Conservation (phyloP, 495 filamentous ascomycete genomes). For the Aspergillus campestris region DNA sequence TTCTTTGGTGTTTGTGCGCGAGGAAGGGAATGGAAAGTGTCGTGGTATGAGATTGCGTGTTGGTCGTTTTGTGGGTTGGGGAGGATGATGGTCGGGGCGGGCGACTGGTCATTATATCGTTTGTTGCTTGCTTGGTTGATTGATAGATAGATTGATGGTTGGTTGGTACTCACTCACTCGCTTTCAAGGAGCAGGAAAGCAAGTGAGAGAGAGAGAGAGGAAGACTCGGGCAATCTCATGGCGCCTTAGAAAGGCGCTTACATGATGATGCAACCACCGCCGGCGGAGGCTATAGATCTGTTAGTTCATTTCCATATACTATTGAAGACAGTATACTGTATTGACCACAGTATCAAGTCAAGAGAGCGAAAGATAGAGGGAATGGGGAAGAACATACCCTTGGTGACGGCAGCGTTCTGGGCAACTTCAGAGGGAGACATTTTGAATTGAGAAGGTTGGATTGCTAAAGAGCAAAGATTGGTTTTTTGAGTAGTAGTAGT, state of each 20-base stretch:
- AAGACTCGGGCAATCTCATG: not conserved
- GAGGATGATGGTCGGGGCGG: too few relatives aligned
- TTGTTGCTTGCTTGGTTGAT: too few relatives aligned
- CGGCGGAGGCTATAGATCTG: constrained; percentile 21
- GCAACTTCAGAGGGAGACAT: constrained; percentile 26
- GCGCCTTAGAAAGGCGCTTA: constrained; percentile 12
- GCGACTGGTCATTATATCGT: too few relatives aligned
- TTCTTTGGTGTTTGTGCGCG: too few relatives aligned
- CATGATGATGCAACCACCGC: constrained; percentile 35
- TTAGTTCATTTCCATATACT: constrained; percentile 6
- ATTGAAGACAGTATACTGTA: not conserved
- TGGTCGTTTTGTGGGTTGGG: too few relatives aligned
- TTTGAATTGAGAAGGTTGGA: constrained; percentile 16
- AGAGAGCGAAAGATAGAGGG: not conserved
- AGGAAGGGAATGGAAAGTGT: too few relatives aligned
- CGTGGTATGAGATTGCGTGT: too few relatives aligned
- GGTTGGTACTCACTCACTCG: too few relatives aligned
- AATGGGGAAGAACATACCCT: constrained; percentile 19
- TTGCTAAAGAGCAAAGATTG: constrained; percentile 14
- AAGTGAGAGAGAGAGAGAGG: not conserved
- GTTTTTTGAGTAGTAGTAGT: constrained; percentile 9
- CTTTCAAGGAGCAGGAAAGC: too few relatives aligned
- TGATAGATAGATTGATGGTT: too few relatives aligned
- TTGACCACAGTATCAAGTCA: not conserved
- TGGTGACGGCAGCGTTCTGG: constrained; percentile 20